Evolutionary conservation across 371 early-diverging fungal genomes (phyloP), one percentile per base, ranked within the genome.

Genomic region (Mitosporidium daphniae): DNA sequence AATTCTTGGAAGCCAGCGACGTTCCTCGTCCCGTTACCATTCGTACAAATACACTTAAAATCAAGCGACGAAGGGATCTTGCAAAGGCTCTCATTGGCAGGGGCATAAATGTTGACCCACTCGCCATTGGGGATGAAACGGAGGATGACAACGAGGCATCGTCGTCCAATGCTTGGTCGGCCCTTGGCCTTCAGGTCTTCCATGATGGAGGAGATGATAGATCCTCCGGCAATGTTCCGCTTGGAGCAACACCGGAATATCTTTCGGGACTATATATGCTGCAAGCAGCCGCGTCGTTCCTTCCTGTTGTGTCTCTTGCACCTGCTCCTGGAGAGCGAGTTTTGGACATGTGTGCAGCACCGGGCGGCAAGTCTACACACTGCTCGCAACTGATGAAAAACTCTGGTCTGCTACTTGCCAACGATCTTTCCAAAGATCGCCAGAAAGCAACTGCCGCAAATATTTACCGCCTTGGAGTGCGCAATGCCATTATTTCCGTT

Each of bases 251-350:
- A 0, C 94, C 95, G 29, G 98, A 97, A 46, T 97, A 95, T 39
- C 58, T 97, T 30, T 77, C 84, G n/a, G 98, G 98, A n/a, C 71
- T 80, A 35, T 97, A 97, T 39, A 84, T 82, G 64, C 61, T 97
- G 22, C 98, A 97, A 45, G 72, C 89, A 0, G 93, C 93, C 3
- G 64, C 78, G 7, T 91, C 91, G 1, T 77, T 93, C 48, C 49
- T 97, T 32, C 89, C 95, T 10, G 94, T 91, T 15, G 66, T 97
- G 55, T 68, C 89, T 0, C 48, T 97, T 13, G 80, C 72, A 7
- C 82, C 84, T 18, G 65, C 70, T 41, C 73, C 71, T 27, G 30
- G 30, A 10, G 78, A 86, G 34, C 57, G 63, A 26, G 59, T 91
- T n/a, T 50, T 94, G 16, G 98, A 97, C 48, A 84, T 97, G 91